Evolutionary conservation across 345 rosid genomes (phyloP), one percentile per base, ranked within the genome.

Genomic region (Boechera divaricarpa): DNA sequence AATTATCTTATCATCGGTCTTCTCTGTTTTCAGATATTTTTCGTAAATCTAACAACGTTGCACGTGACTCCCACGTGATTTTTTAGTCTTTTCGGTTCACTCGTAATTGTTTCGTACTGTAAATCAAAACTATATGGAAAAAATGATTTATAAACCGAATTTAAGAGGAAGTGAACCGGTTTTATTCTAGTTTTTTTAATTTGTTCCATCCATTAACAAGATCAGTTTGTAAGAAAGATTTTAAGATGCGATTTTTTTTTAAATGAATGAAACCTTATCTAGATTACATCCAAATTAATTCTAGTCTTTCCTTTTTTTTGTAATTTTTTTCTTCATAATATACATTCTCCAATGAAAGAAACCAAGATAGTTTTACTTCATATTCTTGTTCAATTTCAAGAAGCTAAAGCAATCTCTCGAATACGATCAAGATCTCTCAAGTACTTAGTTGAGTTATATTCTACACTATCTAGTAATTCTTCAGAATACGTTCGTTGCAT

Each of bases 361-460:
- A 61, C 10, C 26, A 21, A 32, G 52, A 21, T 32, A 41, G 18
- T 36, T 47, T 47, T 42, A 66, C 31, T 24, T 8, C 2, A 13
- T n/a, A 12, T 5, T 47, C 6, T 57, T 18, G 4, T 63, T 54
- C 2, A 33, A 9, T 70, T 54, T 85, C 79, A 85, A 76, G 84
- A 77, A 73, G 85, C 87, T 73, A 90, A 70, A 69, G 93, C 97
- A 65, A 90, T 55, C 80, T 94, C 89, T 52, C 80, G 80, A 67
- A 83, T 79, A 35, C 84, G 88, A 72, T 81, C 83, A 44, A 90
- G 79, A 75, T 89, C 86, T 53, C 78, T 79, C 54, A 91, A 70
- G 63, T 83, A 59, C 85, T 86, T 90, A 0, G 96, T 94, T 4
- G 93, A 85, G 82, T 94, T 90, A 82, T 91, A 91, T 47, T 94